Percentiles rank a stretch among this genome's conserved stretches.
These are phyloP conservation scores for Neurospora sp. DNA, from an alignment of 495 filamentous ascomycete genomes.

Conservation along the genomic window DNA sequence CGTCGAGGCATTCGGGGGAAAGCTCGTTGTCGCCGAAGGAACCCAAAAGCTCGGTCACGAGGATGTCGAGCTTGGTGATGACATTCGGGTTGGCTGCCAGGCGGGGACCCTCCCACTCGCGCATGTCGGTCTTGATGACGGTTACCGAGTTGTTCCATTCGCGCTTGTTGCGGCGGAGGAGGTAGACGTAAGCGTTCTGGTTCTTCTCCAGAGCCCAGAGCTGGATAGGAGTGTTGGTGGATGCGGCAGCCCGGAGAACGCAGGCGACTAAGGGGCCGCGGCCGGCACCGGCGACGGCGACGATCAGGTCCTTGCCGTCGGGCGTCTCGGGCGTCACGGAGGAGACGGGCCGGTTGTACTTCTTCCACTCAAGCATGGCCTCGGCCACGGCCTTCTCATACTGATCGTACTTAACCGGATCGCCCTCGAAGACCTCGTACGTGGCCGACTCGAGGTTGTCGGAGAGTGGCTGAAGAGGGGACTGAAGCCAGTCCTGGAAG, in stretches of 20 bases:
- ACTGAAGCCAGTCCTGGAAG: conserved; percentile 87
- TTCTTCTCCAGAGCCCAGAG: conserved; percentile 97
- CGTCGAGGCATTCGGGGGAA: conserved; percentile 56
- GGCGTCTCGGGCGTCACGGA: conserved; percentile 20
- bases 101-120: conserved; percentile 77
- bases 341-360: conserved; percentile 60
- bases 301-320: conserved; percentile 58
- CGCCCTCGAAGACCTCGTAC: conserved; percentile 98
- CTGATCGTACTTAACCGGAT: conserved; percentile 94
- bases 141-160: conserved; percentile 68
- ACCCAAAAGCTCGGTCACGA: conserved; percentile 87
- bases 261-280: conserved; percentile 84
- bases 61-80: conserved; percentile 69
- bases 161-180: conserved; percentile 72
- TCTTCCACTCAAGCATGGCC: conserved; percentile 73
- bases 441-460: conserved; percentile 96
- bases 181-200: conserved; percentile 87
- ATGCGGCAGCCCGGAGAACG: conserved; percentile 65
- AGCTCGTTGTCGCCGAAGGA: conserved; percentile 90
- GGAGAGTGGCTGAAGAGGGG: conserved; percentile 84
- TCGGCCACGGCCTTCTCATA: conserved; percentile 78
- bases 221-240: conserved; percentile 66
- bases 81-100: conserved; percentile 8
- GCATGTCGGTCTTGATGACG: conserved; percentile 94
- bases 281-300: conserved; percentile 89